Conservation (phyloP, 306 rosid species). For the Lathyrus aphaca region DNA sequence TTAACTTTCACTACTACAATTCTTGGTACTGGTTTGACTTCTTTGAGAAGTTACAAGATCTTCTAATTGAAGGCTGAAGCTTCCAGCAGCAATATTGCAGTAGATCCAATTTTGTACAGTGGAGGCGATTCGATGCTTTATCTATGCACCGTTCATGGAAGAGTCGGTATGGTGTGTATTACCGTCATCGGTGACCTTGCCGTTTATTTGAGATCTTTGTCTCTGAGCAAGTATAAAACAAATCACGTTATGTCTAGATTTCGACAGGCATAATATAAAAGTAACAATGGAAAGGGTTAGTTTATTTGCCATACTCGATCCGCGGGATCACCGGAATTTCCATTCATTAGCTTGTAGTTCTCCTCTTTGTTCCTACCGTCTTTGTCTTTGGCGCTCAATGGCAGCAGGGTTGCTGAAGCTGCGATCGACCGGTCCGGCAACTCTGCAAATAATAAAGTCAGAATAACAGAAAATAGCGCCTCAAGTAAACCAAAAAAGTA, state of each 20-base stretch:
- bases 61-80: too few relatives aligned
- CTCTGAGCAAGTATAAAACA: constrained; percentile 59
- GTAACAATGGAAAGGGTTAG: constrained; percentile 30
- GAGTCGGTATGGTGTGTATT: constrained; percentile 66
- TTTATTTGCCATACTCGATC: constrained; percentile 71
- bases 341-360: constrained; percentile 88
- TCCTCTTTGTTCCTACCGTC: constrained; percentile 81
- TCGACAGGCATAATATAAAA: background rate
- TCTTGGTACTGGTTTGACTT: constrained; percentile 36
- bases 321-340: constrained; percentile 77
- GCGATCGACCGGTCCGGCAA: constrained; percentile 84
- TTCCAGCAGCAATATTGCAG: constrained; percentile 42
- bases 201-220: constrained; percentile 89
- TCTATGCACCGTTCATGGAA: constrained; percentile 72
- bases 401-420: constrained; percentile 58
- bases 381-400: constrained; percentile 76
- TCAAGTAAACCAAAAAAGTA: constrained; percentile 25
- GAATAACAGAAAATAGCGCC: constrained; percentile 21
- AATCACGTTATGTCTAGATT: constrained; percentile 36
- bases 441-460: constrained; percentile 60
- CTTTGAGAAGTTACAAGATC: constrained; percentile 18
- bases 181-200: constrained; percentile 84
- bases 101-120: constrained; percentile 43
- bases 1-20: constrained; percentile 50
- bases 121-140: constrained; percentile 21